Conservation (phyloP, 2,329 filamentous ascomycete species). For the Aspergillus sp. region DNA sequence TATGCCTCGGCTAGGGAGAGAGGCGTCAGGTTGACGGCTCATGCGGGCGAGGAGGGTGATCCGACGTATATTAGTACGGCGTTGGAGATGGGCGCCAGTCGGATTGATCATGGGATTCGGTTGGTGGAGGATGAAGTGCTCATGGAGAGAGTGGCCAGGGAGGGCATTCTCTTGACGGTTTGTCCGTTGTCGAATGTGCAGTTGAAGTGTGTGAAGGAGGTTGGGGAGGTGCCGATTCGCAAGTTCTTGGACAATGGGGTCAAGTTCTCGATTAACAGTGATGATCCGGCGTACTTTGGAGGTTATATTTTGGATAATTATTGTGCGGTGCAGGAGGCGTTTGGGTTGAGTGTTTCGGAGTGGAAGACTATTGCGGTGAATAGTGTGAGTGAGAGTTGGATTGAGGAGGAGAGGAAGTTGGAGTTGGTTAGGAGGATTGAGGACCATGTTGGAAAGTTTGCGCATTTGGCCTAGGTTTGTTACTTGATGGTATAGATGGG, state of each 20-base stretch:
- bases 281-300: slow-evolving; percentile 76
- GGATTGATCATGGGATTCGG: slow-evolving; percentile 75
- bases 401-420: slow-evolving; percentile 62
- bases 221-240: slow-evolving; percentile 63
- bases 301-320: slow-evolving; percentile 76
- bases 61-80: slow-evolving; percentile 65
- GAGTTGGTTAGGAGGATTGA: slow-evolving; percentile 52
- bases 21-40: slow-evolving; percentile 67
- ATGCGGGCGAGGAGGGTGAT: slow-evolving; percentile 76
- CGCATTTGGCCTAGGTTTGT: slow-evolving; percentile 4
- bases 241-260: slow-evolving; percentile 65
- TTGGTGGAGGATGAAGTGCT: slow-evolving; percentile 63
- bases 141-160: slow-evolving; percentile 58
- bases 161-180: slow-evolving; percentile 65
- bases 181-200: slow-evolving; percentile 75
- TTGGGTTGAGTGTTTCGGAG: slow-evolving; percentile 62
- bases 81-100: slow-evolving; percentile 63
- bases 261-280: slow-evolving; percentile 71
- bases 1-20: slow-evolving; percentile 57
- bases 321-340: slow-evolving; percentile 72
- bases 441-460: slow-evolving; percentile 32
- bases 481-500: background rate
- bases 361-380: slow-evolving; percentile 66
- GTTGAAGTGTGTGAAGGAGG: slow-evolving; percentile 56
- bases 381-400: slow-evolving; percentile 71